Conservation (phyloP, 208 protist species). For the Trypanosomatidae sp. region DNA sequence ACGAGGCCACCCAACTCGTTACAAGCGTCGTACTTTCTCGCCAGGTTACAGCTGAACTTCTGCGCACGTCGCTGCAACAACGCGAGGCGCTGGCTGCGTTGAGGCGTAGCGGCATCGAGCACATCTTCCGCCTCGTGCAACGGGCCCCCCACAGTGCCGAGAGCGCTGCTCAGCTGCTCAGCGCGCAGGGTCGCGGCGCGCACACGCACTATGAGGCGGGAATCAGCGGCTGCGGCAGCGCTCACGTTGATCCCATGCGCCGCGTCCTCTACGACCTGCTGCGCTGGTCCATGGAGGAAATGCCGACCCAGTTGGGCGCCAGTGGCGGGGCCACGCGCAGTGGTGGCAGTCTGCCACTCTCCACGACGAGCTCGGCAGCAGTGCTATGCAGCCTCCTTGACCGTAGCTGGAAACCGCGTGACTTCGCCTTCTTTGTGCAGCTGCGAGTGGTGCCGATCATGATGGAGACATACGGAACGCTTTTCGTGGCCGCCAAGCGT, state of each 20-base stretch:
- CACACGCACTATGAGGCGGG: constrained; percentile 35
- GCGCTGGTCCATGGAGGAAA: constrained; percentile 14
- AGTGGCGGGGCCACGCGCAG: no score
- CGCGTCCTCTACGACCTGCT: constrained; percentile 18
- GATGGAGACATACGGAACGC: constrained; percentile 49
- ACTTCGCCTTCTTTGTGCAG: constrained; percentile 58
- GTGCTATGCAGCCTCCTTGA: constrained; percentile 63
- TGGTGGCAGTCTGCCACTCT: not conserved
- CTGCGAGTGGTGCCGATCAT: constrained; percentile 43
- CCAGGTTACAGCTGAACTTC: constrained; percentile 7
- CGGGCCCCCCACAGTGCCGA: constrained; percentile 36
- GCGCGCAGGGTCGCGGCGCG: constrained; percentile 21
- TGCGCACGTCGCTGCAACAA: constrained; percentile 28
- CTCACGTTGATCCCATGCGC: constrained; percentile 15
- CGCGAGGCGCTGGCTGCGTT: constrained; percentile 37
- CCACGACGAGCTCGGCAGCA: constrained; percentile 21
- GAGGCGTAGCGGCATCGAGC: constrained; percentile 37
- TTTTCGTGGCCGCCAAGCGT: constrained; percentile 33
- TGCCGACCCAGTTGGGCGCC: not conserved
- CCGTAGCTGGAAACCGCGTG: constrained; percentile 58
- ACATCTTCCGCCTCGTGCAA: constrained; percentile 24
- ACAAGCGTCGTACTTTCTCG: constrained; percentile 23
- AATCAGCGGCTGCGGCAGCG: constrained; percentile 16
- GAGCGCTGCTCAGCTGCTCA: constrained; percentile 34
- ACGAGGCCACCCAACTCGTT: constrained; percentile 30